Evolutionary conservation across 345 rosid species (phyloP), one percentile per base, ranked within the genome.

Genomic region (Rhodamnia argentea): DNA sequence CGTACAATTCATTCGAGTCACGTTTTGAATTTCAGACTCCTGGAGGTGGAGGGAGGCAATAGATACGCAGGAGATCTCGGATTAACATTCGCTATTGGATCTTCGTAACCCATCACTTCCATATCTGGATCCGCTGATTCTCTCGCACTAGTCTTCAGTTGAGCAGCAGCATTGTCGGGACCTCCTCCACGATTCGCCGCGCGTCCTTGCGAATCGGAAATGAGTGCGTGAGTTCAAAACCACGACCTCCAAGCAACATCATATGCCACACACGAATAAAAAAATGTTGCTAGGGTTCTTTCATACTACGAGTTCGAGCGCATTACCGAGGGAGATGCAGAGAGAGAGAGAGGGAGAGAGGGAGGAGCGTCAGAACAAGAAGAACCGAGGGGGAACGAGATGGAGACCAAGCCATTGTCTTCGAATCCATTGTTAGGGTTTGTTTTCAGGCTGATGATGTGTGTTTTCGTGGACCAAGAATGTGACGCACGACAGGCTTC

Each of bases 71-170:
- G 18, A 83, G 91, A 85, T 89, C 55, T 93, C 51, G 94, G 92
- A 88, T 92, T 94, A 3, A 85, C 85, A 87, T 93, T 94, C 29
- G 95, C 89, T 74, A 85, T 87, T 20, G 96, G 91, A 23, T 87
- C 91, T 74, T 87, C 53, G 83, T 94, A 94, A 83, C 93, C 96
- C 91, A 88, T 75, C 86, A 86, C 24, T 56, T 89, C 95, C 82
- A 87, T 84, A 88, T 86, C 54, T 90, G 82, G 75, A 85, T 92
- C 88, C 76, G 90, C 54, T n/a, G 15, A 87, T 57, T 86, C 92
- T 84, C 29, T 88, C 83, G 20, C 94, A 92, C 87, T 26, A n/a
- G 87, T 56, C 54, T 51, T 88, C 88, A 87, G 58, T 82, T 14
- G 42, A 29, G 76, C 76, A 62, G 76, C 42, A 29, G 32, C 3